phyloP scores from a whole-genome alignment of 2,329 filamentous ascomycete genomes.

The Alternaria gansuensis region DNA sequence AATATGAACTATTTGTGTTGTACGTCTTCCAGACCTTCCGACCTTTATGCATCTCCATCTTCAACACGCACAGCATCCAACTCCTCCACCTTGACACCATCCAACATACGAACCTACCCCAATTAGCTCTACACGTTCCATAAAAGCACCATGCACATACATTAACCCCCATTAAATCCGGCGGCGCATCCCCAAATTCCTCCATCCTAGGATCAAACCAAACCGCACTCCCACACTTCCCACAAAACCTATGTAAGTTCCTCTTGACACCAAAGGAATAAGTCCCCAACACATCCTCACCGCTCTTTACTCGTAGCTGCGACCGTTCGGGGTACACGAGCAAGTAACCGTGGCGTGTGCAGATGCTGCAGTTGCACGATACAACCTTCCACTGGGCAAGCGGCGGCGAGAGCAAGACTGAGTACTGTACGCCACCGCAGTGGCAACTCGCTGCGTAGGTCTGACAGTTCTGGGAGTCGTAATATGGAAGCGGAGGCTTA shows the following conservation, averaged over 20 bases:
- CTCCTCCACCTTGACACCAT: slow-evolving; percentile 37
- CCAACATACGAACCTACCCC: slow-evolving; percentile 31
- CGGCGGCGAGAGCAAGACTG: slow-evolving; percentile 60
- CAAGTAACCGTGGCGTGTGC: slow-evolving; percentile 61
- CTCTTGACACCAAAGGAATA: slow-evolving; percentile 41
- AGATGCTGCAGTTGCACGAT: slow-evolving; percentile 64
- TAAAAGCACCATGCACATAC: slow-evolving; percentile 25
- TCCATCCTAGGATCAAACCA: slow-evolving; percentile 38
- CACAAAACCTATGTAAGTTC: slow-evolving; percentile 43
- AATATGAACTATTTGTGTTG: too few species aligned
- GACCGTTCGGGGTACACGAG: slow-evolving; percentile 52
- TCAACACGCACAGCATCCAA: slow-evolving; percentile 36
- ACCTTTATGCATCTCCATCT: slow-evolving; percentile 17
- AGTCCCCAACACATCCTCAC: slow-evolving; percentile 33
- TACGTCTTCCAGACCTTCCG: not conserved
- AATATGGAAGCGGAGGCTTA: not conserved
- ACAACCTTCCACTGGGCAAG: slow-evolving; percentile 57
- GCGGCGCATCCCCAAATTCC: slow-evolving; percentile 29
- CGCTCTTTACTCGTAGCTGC: slow-evolving; percentile 37
- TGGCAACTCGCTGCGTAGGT: slow-evolving; percentile 57
- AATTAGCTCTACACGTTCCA: not conserved
- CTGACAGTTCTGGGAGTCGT: slow-evolving; percentile 7
- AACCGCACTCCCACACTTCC: slow-evolving; percentile 39
- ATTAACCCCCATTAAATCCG: slow-evolving; percentile 42
- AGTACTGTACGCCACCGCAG: slow-evolving; percentile 62